These are phyloP conservation scores for Sextonia rubra DNA, from an alignment of 164 flowering plant genomes.

Conservation along the genomic window DNA sequence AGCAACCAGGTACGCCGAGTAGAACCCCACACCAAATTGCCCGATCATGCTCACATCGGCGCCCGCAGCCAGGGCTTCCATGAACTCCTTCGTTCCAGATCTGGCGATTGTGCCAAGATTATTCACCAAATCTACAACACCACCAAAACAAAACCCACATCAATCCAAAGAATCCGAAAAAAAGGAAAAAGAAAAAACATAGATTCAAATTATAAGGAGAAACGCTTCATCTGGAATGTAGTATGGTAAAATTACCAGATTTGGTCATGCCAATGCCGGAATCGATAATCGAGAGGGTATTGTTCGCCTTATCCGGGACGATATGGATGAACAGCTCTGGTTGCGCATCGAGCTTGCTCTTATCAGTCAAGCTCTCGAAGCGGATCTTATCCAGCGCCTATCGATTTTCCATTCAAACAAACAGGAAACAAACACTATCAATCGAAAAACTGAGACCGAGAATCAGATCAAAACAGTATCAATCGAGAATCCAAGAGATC, in stretches of 20 bases:
- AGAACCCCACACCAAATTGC: slow-evolving; percentile 51
- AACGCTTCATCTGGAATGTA: too few relatives aligned
- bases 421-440: too few relatives aligned
- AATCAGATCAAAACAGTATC: too few relatives aligned
- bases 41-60: slow-evolving; percentile 61
- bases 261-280: slow-evolving; percentile 24
- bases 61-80: slow-evolving; percentile 47
- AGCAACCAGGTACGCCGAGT: slow-evolving; percentile 46
- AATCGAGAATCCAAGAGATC: too few relatives aligned
- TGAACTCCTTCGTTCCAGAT: slow-evolving; percentile 57
- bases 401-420: background rate
- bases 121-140: slow-evolving; percentile 38
- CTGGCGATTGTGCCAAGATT: slow-evolving; percentile 51
- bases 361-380: slow-evolving; percentile 41
- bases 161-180: background rate
- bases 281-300: slow-evolving; percentile 14
- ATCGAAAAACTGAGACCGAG: too few relatives aligned
- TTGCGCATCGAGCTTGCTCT: slow-evolving; percentile 31
- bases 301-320: slow-evolving; percentile 19
- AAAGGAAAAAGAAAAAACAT: background rate
- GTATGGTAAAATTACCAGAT: slow-evolving; percentile 7
- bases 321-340: slow-evolving; percentile 20
- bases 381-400: slow-evolving; percentile 44
- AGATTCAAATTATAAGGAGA: background rate
- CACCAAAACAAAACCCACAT: background rate